Base-by-base conservation (phyloP, 1,284 basidiomycete species). In the Trametes sp. region DNA sequence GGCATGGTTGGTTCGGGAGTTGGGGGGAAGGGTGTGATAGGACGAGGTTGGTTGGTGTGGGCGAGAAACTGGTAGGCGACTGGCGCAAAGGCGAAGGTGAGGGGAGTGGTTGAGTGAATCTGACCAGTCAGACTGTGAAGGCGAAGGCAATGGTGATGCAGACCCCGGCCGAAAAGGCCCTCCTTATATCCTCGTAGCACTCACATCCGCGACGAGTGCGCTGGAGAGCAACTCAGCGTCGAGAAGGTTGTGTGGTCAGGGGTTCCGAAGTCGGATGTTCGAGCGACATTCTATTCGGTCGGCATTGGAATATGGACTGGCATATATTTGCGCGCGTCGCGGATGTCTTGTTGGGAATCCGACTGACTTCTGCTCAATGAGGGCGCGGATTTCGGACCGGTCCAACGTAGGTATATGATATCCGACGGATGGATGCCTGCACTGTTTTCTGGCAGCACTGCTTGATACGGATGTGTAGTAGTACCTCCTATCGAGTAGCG, bases 1-100 rank as follows among this genome's bases (percentile, higher is more conserved):
- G 65, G 63, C 68, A 69, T 68, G 38, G 13, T 62, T 28, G 52
- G 26, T 11, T 31, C 11, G 28, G 29, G 2, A 31, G 14, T 8
- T 2, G 26, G 28, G 6, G 33, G 31, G 23, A 23, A 21, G 13
- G 2, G 28, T 36, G 48, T 38, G 24, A 36, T 21, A 10, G 33
- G 6, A n/a, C 10, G 48, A 42, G 56, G 28, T 13, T 21, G 16
- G 28, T 19, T 14, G 28, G n/a, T n/a, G n/a, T n/a, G n/a, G n/a
- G n/a, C n/a, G 46, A n/a, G n/a, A 44, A n/a, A 23, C 9, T 19
- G 23, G 51, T 28, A 14, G 13, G 41, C 52, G 52, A 36, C 52
- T 54, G n/a, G 38, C 41, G 52, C 38, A 42, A 24, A 54, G 36
- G 2, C 10, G 23, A 45, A 23, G 1, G 42, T 10, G 9, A 24